Percentiles rank a stretch among this genome's conserved stretches.
Evolutionary conservation across 371 early-diverging fungal genomes (phyloP).

Genomic region (Mortierella polycephala): DNA sequence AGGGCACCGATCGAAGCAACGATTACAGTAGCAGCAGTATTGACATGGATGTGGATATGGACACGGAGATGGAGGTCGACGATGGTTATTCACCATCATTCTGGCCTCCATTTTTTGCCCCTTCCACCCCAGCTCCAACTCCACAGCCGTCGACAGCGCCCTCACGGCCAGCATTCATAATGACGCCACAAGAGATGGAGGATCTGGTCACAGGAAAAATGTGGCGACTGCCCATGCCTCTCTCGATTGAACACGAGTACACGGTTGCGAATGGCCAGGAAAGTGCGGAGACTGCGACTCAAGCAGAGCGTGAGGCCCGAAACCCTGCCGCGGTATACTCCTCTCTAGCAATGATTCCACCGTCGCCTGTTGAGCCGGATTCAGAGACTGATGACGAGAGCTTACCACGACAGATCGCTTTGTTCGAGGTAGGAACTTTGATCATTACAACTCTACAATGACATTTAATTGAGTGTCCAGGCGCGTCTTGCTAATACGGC

Average conservation of each 20-base stretch:
- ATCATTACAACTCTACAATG: not conserved
- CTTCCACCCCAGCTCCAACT: not conserved
- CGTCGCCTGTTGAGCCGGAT: slow-evolving; percentile 28
- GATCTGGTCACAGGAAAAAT: slow-evolving; percentile 1
- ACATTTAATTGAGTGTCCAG: too few relatives aligned
- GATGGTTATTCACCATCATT: not conserved
- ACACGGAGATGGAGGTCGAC: not conserved
- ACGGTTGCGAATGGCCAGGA: slow-evolving; percentile 8
- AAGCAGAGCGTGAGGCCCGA: slow-evolving; percentile 17
- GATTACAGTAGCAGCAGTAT: not conserved
- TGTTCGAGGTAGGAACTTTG: slow-evolving; percentile 3
- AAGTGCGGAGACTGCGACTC: slow-evolving; percentile 20
- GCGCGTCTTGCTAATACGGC: not conserved
- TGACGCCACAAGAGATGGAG: slow-evolving; percentile 2
- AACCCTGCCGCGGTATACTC: slow-evolving; percentile 2
- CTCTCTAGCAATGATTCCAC: slow-evolving; percentile 16
- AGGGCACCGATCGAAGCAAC: not conserved
- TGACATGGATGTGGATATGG: not conserved
- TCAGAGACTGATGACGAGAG: not conserved
- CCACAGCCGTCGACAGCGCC: not conserved
- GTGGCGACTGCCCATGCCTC: slow-evolving; percentile 7
- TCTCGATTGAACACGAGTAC: slow-evolving; percentile 1
- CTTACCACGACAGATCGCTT: not conserved
- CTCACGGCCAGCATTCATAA: slow-evolving; percentile 9
- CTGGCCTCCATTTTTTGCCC: not conserved